phyloP scores from a whole-genome alignment of 176 grass and related monocot genomes.

The Rhipidocladum racemiflorum region DNA sequence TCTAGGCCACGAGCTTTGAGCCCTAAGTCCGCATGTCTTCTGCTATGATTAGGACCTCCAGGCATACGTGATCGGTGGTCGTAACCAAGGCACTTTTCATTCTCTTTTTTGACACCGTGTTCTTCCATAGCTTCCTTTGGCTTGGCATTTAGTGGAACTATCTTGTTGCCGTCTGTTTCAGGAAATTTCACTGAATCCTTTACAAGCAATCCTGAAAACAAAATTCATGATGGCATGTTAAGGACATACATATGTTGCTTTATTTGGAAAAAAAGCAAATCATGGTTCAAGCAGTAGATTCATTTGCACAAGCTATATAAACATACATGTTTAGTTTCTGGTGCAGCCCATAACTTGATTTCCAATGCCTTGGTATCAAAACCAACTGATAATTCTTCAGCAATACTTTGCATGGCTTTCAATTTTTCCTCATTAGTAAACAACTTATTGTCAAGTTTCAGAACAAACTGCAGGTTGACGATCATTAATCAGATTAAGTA shows the following conservation, averaged over 20 bases:
- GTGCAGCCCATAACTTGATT: too few relatives aligned
- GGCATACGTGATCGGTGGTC: conserved; percentile 17
- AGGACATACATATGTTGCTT: neutral
- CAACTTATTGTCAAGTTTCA: too few relatives aligned
- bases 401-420: too few relatives aligned
- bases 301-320: conserved; percentile 14
- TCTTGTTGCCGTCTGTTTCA: conserved; percentile 29
- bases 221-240: conserved; percentile 12
- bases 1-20: too few relatives aligned
- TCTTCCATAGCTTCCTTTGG: conserved; percentile 22
- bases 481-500: too few relatives aligned
- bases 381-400: too few relatives aligned
- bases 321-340: too few relatives aligned
- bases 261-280: neutral
- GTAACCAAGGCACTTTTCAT: conserved; percentile 9
- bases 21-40: conserved; percentile 18
- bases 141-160: conserved; percentile 29
- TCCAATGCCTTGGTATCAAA: too few relatives aligned
- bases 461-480: too few relatives aligned
- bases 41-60: conserved; percentile 28
- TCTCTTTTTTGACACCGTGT: conserved; percentile 45
- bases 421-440: too few relatives aligned
- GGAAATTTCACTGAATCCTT: conserved; percentile 31
- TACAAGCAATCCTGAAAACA: conserved; percentile 13
- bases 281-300: neutral